Evolutionary conservation across 1,284 basidiomycete genomes (phyloP), one percentile per base, ranked within the genome.

Genomic region (Austropuccinia psidii): DNA sequence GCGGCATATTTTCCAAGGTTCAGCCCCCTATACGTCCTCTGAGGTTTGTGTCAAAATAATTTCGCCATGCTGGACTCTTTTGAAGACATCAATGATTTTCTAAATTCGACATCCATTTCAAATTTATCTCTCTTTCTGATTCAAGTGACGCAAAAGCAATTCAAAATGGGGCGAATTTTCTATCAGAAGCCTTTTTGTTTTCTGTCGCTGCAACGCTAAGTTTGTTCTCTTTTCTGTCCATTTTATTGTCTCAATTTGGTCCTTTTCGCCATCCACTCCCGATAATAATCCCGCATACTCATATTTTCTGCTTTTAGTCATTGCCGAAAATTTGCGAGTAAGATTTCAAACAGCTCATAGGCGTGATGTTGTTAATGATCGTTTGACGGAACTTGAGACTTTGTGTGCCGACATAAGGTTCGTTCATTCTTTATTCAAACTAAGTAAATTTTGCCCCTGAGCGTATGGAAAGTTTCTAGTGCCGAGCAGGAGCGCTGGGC

Each of bases 111-210:
- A 58, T 37, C 39, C 7, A 37, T 17, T 55, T 27, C 17, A 5
- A 27, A 31, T 31, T n/a, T 24, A 55, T 39, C 37, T 39, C 57
- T 31, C 27, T 4, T n/a, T 50, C 31, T 37, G 35, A 1, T 1
- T 17, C 31, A 37, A 69, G 66, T 54, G 66, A 69, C 29, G 49
- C 66, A 15, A 69, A 69, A 43, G 66, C 66, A 8, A 69, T 69
- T 31, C 66, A 69, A 54, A 69, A 69, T 58, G 66, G 66, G 6
- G 66, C 66, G 21, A 58, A 69, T 21, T 69, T 69, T 27, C 37
- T 69, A 57, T 69, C 66, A n/a, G 66, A 69, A 69, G 66, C 66
- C 43, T 69, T 58, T 45, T 41, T 69, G 27, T 69, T 69, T 43
- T 57, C 66, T 7, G 66, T 69, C 0, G 66, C 66, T 19, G 47